Base-by-base conservation (phyloP, 2,329 filamentous ascomycete genomes). In the Cercospora sojina region DNA sequence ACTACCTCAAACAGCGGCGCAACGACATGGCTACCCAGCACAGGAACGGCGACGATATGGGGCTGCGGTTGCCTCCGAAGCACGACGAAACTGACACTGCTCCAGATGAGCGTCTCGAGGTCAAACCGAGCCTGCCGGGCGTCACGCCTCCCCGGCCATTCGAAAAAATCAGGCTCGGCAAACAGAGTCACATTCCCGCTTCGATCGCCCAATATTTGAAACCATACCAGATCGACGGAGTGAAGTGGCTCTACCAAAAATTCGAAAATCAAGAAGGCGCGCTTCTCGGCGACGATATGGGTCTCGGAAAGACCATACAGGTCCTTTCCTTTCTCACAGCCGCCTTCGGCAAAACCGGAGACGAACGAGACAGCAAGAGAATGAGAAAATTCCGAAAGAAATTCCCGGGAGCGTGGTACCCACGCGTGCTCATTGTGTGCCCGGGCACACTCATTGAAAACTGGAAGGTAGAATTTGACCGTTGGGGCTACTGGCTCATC, bases 261-360 rank as follows among this genome's bases (percentile, higher is more conserved):
- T 98, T 98, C 75, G 90, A 97, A 3, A 94, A 92, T 71, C 95
- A 99, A 75, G 90, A 90, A 72, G 95, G 95, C 0, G 92, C 91
- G 1, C 91, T 99, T 23, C 84, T 99, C 0, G 93, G 94, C 3
- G 95, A 99, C 75, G 95, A 99, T 74, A 99, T 99, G 95, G 95
- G 95, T 20, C 80, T 99, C 32, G 95, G 95, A 0, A 99, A 99
- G 79, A 99, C 95, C 0, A 92, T 99, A 2, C 95, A 99, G 78
- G 92, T 99, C 27, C 95, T 93, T 65, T 91, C 93, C 0, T 98
- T 99, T 71, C 82, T 99, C 23, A 91, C 92, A 0, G 92, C 89
- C 1, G 93, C 93, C 0, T 99, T 97, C 76, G 95, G 95, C 7
- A 99, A 99, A 80, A 96, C 91, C 0, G 94, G 89, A 0, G 94